Evolutionary conservation across 495 filamentous ascomycete species (phyloP).

Genomic region (Talaromyces adpressus): DNA sequence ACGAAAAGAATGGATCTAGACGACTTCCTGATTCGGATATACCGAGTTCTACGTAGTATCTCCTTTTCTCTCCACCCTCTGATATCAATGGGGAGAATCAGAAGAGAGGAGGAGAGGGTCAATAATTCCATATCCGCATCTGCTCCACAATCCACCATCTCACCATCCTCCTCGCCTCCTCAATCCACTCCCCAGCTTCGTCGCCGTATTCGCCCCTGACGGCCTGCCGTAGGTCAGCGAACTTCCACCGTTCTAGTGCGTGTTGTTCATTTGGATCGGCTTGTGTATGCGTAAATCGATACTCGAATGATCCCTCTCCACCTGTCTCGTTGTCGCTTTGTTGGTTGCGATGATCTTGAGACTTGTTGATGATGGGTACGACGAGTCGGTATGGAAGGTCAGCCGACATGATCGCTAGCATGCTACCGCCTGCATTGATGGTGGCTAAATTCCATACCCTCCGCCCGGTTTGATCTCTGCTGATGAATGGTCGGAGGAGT

Average conservation of each 20-base stretch:
- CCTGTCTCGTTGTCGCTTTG: not conserved
- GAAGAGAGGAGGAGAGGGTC: not conserved
- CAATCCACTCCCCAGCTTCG: slow-evolving; percentile 28
- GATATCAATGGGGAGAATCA: not conserved
- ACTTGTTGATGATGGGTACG: slow-evolving; percentile 28
- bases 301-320: slow-evolving; percentile 18
- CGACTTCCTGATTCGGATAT: not conserved
- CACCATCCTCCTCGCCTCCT: slow-evolving; percentile 30
- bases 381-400: slow-evolving; percentile 31
- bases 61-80: not conserved
- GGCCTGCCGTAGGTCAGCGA: slow-evolving; percentile 15
- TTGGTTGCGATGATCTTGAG: not conserved
- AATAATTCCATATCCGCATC: slow-evolving; percentile 35
- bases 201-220: slow-evolving; percentile 24
- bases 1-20: not conserved
- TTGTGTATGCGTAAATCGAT: slow-evolving; percentile 29
- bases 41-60: not conserved
- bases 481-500: slow-evolving; percentile 21
- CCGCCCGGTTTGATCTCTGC: slow-evolving; percentile 12
- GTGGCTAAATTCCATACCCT: slow-evolving; percentile 34
- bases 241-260: slow-evolving; percentile 21
- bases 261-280: slow-evolving; percentile 30
- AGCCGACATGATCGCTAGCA: slow-evolving; percentile 29
- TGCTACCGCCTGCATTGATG: slow-evolving; percentile 36
- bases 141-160: slow-evolving; percentile 34